These are phyloP conservation scores for Blastocystis sp. DNA, from an alignment of 352 stramenopile species.

Conservation along the genomic window DNA sequence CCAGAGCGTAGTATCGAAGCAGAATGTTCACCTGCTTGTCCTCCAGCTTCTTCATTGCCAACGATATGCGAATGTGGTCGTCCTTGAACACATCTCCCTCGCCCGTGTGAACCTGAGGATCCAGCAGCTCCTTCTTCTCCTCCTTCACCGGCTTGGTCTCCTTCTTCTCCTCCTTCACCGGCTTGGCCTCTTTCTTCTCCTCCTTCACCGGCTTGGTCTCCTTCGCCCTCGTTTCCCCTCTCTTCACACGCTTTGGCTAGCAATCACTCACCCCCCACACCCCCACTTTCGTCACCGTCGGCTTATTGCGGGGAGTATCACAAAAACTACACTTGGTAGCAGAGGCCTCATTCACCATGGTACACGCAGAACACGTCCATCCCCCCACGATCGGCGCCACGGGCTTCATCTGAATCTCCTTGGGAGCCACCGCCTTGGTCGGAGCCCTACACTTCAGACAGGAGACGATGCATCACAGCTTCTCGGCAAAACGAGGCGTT, in stretches of 20 bases:
- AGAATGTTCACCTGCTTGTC: background rate
- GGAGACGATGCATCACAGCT: background rate
- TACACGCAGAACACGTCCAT: conserved; percentile 47
- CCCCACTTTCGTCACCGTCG: background rate
- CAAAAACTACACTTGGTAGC: background rate
- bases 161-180: background rate
- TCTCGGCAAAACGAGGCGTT: conserved; percentile 54
- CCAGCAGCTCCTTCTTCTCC: background rate
- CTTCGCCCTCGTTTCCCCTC: background rate
- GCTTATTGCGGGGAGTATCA: background rate
- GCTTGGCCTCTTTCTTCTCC: background rate
- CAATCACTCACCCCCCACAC: background rate
- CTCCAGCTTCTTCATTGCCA: conserved; percentile 7
- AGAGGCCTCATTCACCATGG: conserved; percentile 4
- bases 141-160: background rate
- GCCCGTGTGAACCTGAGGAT: background rate
- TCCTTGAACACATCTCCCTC: conserved; percentile 23
- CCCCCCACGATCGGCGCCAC: background rate
- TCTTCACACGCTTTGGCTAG: background rate
- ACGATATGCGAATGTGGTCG: background rate
- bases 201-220: background rate
- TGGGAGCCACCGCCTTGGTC: background rate
- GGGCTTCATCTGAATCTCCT: background rate
- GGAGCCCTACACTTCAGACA: conserved; percentile 3
- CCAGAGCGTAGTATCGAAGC: conserved; percentile 3